These are phyloP conservation scores for Thielaviopsis ethacetica DNA, from an alignment of 2,329 filamentous ascomycete species.

Conservation along the genomic window DNA sequence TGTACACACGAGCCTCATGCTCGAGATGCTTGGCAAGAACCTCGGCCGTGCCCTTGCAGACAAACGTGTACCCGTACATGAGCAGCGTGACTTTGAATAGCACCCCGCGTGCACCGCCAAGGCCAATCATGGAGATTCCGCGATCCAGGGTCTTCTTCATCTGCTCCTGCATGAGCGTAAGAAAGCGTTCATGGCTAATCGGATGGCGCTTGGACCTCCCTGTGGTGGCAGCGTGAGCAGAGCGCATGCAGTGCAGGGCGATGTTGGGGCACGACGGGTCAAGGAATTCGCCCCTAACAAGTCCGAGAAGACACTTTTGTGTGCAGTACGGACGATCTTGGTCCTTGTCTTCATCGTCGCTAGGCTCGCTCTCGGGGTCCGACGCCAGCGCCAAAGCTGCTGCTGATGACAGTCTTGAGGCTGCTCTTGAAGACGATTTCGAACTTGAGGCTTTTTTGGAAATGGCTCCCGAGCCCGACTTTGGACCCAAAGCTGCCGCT, in stretches of 20 bases:
- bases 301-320: constrained; percentile 4
- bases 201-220: background rate
- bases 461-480: too few relatives aligned
- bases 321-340: background rate
- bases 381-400: background rate
- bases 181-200: background rate
- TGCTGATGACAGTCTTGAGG: too few relatives aligned
- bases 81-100: constrained; percentile 3
- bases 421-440: too few relatives aligned
- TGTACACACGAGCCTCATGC: constrained; percentile 22
- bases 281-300: background rate
- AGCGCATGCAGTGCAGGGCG: background rate
- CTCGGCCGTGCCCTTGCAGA: background rate
- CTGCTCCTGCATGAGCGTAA: background rate
- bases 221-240: background rate
- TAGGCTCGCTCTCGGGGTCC: background rate
- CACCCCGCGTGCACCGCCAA: background rate
- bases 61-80: constrained; percentile 6
- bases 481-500: too few relatives aligned
- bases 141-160: background rate
- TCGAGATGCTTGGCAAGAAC: constrained; percentile 17
- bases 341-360: background rate
- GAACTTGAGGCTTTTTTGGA: too few relatives aligned
- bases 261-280: constrained; percentile 1
- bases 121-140: background rate